Evolutionary conservation across 2,329 filamentous ascomycete genomes (phyloP), one percentile per base, ranked within the genome.

Genomic region (Sphaceloma murrayae): DNA sequence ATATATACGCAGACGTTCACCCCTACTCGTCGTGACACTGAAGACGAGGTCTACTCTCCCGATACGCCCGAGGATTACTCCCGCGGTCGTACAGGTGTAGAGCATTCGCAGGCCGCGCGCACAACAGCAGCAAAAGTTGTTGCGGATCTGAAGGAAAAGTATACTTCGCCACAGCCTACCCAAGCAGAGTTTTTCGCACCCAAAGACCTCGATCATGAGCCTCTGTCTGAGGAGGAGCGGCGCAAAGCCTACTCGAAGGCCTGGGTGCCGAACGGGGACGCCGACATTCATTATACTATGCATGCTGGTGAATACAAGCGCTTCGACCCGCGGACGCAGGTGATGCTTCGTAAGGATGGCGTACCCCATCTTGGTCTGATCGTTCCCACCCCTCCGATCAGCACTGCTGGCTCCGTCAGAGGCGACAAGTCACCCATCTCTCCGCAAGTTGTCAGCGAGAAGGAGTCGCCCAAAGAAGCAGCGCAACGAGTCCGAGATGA

Each of bases 351-450:
- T 52, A 62, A 21, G 65, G 65, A 40, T n/a, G 33, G 46, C 13
- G 68, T 78, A 14, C 74, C 74, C 8, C 58, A 54, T n/a, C 62
- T 79, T 11, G 74, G 71, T 32, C 60, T 78, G 17, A 74, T 77
- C 43, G 67, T 72, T 34, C 72, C 75, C 2, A 78, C 75, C 5
- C 75, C 75, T 14, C 70, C 71, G 7, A 67, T 65, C 14, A 74
- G 71, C 48, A 52, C 59, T 46, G 65, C 62, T 17, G 62, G 62
- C 7, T 56, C 55, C 2, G 59, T 58, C 19, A 57, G 59, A 13
- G 60, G 58, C 22, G 61, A 58, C 26, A 54, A 54, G 5, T 65
- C 61, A 18, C 31, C 60, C 57, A 16, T 53, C 59, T 13, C 64
- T 62, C 44, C 49, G 2, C 49, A 47, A 17, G 36, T 48, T 13